phyloP scores from a whole-genome alignment of 768 basidiomycete species.

The Multifurca ochricompacta region DNA sequence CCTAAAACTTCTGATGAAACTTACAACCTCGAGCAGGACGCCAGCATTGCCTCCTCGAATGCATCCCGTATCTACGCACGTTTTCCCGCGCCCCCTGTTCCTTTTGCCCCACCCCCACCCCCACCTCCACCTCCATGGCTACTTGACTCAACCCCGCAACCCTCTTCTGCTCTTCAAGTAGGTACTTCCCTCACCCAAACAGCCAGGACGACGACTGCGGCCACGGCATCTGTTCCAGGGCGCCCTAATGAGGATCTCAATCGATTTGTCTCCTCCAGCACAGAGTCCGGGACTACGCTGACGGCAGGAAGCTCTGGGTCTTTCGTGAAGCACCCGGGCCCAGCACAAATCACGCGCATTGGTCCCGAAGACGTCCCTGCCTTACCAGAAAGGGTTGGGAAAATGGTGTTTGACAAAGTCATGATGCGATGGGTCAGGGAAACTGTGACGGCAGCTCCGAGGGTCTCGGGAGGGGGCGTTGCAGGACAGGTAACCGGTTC shows the following conservation, averaged over 20 bases:
- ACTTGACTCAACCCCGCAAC: slow-evolving; percentile 9
- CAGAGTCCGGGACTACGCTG: slow-evolving; percentile 65
- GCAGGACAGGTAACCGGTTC: slow-evolving; percentile 28
- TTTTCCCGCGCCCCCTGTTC: slow-evolving; percentile 27
- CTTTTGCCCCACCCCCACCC: slow-evolving; percentile 20
- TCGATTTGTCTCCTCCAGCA: slow-evolving; percentile 86
- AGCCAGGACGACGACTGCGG: slow-evolving; percentile 31
- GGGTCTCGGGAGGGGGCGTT: slow-evolving; percentile 24
- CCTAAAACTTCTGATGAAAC: slow-evolving; percentile 27
- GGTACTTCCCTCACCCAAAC: slow-evolving; percentile 15
- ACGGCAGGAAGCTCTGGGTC: slow-evolving; percentile 69
- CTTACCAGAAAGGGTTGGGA: slow-evolving; percentile 72
- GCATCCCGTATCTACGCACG: slow-evolving; percentile 25
- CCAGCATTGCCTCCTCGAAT: slow-evolving; percentile 39
- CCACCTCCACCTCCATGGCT: slow-evolving; percentile 22
- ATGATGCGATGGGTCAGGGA: slow-evolving; percentile 83
- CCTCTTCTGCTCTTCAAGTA: neutral
- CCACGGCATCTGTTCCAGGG: slow-evolving; percentile 44
- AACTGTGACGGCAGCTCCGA: slow-evolving; percentile 31
- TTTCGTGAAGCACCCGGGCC: slow-evolving; percentile 78
- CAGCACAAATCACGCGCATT: slow-evolving; percentile 72
- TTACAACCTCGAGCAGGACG: slow-evolving; percentile 36
- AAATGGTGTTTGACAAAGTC: slow-evolving; percentile 80
- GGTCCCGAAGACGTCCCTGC: slow-evolving; percentile 67
- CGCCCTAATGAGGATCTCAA: slow-evolving; percentile 66